Conservation (phyloP, 352 stramenopile species). For the Phytophthora pisi region DNA sequence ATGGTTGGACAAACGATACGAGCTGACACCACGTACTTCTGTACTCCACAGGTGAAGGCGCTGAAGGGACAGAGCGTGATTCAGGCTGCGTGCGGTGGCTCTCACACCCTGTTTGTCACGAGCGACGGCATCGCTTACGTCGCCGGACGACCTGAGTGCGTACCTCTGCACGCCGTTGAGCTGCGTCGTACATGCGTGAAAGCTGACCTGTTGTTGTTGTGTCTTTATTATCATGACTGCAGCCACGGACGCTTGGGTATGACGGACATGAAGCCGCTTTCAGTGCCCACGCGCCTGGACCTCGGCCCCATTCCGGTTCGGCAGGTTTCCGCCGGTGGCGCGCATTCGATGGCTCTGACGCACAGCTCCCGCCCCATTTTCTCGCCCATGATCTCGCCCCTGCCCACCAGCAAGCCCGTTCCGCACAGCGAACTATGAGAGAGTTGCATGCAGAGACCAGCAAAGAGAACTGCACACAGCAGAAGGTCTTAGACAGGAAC, state of each 20-base stretch:
- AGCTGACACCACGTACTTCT: constrained; percentile 13
- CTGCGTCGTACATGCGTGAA: not conserved
- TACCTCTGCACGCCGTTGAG: not conserved
- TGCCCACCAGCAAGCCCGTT: constrained; percentile 34
- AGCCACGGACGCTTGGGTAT: constrained; percentile 77
- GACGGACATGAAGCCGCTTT: constrained; percentile 55
- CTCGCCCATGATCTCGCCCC: constrained; percentile 66
- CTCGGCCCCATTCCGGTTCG: constrained; percentile 62
- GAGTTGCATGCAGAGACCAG: not conserved
- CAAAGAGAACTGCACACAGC: not conserved
- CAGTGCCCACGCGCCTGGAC: constrained; percentile 59
- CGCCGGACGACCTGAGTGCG: constrained; percentile 85
- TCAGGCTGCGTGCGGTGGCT: constrained; percentile 76
- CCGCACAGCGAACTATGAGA: constrained; percentile 34
- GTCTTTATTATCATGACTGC: constrained; percentile 9
- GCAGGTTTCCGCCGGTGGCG: constrained; percentile 74
- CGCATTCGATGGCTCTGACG: constrained; percentile 76
- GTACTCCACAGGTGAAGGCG: constrained; percentile 52
- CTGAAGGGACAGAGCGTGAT: constrained; percentile 67
- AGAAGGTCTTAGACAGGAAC: constrained; percentile 7
- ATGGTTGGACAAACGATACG: not conserved
- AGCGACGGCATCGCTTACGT: constrained; percentile 85
- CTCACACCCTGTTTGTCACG: constrained; percentile 90
- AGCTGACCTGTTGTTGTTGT: not conserved
- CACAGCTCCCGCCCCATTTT: constrained; percentile 62